Evolutionary conservation across 257 asterid species (phyloP), one percentile per base, ranked within the genome.

Genomic region (Primulina huaijiensis): DNA sequence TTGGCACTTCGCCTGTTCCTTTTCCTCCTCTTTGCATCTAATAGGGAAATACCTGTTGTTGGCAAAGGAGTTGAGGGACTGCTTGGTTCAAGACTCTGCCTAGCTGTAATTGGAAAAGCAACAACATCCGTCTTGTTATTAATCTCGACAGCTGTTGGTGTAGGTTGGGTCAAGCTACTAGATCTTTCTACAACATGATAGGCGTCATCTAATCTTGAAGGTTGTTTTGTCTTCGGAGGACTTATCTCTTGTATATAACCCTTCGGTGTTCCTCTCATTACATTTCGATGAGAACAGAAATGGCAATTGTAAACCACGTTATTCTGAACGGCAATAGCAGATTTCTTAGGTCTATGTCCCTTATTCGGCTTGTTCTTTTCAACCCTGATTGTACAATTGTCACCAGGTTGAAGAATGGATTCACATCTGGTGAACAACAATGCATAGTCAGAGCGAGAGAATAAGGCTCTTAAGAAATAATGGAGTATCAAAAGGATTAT

Each of bases 401-500:
- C 64, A 64, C 96, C 94, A 7, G 94, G 87, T 75, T 86, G 83
- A 68, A 92, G 87, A 72, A 88, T 72, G 38, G 96, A 77, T 78
- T 86, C 90, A 56, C 97, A 88, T 76, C 96, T 90, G 87, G 31
- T 23, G 65, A 74, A 72, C 59, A 74, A 12, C 20, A 71, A 60
- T 37, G 25, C 58, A 72, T 43, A 62, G 70, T 75, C 62, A 82
- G 46, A 69, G 23, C 31, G 34, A 16, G 43, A 55, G 60, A 35
- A 52, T 53, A 53, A 64, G 29, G 56, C 27, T 58, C 14, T 19
- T 38, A 5, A 16, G 21, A 50, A 50, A 16, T 14, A 14, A 50
- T 20, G 20, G 16, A 2, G 1, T 17, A 3, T 43, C 7, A 43
- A 14, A 43, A 43, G 19, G 56, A 8, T 50, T 20, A 50, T 16